These are phyloP conservation scores for Zarea fungicola DNA, from an alignment of 2,329 filamentous ascomycete species.

Conservation along the genomic window DNA sequence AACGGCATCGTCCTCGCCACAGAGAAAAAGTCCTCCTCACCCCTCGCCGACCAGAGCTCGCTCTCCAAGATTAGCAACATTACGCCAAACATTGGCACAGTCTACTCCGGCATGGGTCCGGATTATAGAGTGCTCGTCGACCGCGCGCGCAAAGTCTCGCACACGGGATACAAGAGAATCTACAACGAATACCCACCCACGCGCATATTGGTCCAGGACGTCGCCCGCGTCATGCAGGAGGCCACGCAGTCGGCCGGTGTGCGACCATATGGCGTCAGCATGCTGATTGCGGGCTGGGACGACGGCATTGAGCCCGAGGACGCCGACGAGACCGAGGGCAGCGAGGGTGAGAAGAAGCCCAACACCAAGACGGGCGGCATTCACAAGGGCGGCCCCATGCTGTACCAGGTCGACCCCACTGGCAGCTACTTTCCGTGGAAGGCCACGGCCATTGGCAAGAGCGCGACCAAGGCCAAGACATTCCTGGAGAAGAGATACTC, in stretches of 20 bases:
- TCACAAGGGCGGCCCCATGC: constrained; percentile 89
- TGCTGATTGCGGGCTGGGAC: constrained; percentile 96
- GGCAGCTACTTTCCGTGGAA: constrained; percentile 99
- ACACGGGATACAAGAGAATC: constrained; percentile 98
- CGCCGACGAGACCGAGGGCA: constrained; percentile 56
- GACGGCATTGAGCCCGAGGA: constrained; percentile 88
- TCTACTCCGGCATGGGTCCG: constrained; percentile 98
- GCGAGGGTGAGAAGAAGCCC: constrained; percentile 61
- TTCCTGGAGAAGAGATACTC: constrained; percentile 99
- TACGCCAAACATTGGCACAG: constrained; percentile 99
- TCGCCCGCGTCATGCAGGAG: constrained; percentile 97
- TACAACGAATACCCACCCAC: constrained; percentile 99
- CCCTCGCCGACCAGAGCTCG: constrained; percentile 90
- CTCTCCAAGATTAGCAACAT: constrained; percentile 97
- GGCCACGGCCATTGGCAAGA: constrained; percentile 97
- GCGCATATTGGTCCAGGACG: constrained; percentile 97
- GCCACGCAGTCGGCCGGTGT: constrained; percentile 98
- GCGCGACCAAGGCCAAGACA: constrained; percentile 95
- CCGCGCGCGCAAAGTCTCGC: constrained; percentile 95
- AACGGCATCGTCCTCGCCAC: constrained; percentile 98
- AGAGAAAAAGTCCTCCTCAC: constrained; percentile 98
- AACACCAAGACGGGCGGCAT: constrained; percentile 91
- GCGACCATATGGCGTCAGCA: constrained; percentile 89
- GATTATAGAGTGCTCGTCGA: constrained; percentile 98
- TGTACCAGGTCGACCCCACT: constrained; percentile 99